Base-by-base conservation (phyloP, 371 early-diverging fungal species). In the Circinella minor region DNA sequence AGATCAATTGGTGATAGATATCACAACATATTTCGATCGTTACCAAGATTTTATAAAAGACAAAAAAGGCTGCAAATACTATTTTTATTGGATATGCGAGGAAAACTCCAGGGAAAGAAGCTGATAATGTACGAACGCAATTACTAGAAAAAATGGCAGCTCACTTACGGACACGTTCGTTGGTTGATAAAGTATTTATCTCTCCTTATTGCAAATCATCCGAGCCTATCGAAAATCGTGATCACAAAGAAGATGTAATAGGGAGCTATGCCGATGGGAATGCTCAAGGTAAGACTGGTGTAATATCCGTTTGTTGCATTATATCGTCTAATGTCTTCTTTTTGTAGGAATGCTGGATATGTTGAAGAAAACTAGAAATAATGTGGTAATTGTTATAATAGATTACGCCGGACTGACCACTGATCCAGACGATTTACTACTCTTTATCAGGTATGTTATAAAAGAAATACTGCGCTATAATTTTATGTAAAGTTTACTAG, bases 381-480 rank as follows among this genome's bases (percentile, higher is more conserved):
- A 60, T n/a, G 47, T 67, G 11, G 59, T 67, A 14, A 57, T 60
- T 59, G 67, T 67, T 15, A 46, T 47, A 3, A 67, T 67, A 20
- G 67, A 67, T 47, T 67, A 67, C 47, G 67, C 67, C 59, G 67
- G 67, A 46, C 59, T 67, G 43, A 60, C 67, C 11, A 55, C 67
- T 43, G 67, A 67, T 46, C 67, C 67, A 59, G 60, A 67, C 43
- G 67, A 67, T 60, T 48, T 67, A 20, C 49, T 15, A 5, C 51
- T 37, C 34, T 68, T 62, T 61, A 54, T 68, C 17, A 55, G 62
- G 68, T 68, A 68, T 49, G 55, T n/a, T 68, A 34, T n/a, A 14
- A 68, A 13, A 62, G 48, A 49, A 61, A 61, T 61, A 14, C 61
- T 68, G 54, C 39, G 37, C 49, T 61, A 48, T n/a, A 68, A 61